These are phyloP conservation scores for Eryngium alpinum DNA, from an alignment of 140 eudicot genomes.

Conservation along the genomic window DNA sequence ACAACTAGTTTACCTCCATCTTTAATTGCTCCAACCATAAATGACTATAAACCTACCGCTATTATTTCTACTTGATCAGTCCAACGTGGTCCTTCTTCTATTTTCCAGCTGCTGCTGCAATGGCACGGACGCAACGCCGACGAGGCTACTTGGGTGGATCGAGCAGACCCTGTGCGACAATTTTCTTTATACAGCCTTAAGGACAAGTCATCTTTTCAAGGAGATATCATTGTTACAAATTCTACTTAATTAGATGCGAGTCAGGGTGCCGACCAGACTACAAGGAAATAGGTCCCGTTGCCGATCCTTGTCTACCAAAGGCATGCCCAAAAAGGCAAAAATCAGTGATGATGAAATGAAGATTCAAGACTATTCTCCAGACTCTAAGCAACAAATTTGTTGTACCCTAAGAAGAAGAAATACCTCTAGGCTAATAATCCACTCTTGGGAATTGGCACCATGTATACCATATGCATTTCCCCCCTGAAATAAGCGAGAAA, in stretches of 20 bases:
- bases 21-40: neutral
- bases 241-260: too few species aligned
- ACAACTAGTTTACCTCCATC: neutral
- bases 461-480: slow-evolving; percentile 81
- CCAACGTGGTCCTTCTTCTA: neutral
- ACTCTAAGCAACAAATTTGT: too few species aligned
- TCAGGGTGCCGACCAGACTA: too few species aligned
- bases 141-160: neutral
- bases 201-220: slow-evolving; percentile 1
- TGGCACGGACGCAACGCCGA: neutral
- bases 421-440: slow-evolving; percentile 99
- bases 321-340: neutral
- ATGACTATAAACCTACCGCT: neutral
- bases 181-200: neutral
- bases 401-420: neutral
- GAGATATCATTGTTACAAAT: neutral
- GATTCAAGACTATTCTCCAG: too few species aligned
- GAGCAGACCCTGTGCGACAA: neutral
- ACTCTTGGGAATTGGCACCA: slow-evolving; percentile 76
- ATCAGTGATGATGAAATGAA: too few species aligned
- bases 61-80: neutral
- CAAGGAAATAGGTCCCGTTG: neutral
- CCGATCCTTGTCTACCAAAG: neutral
- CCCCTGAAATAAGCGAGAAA: slow-evolving; percentile 43
- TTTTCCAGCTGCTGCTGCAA: neutral